Conservation (phyloP, 129 eudicot species). For the Escallonia herrerae region DNA sequence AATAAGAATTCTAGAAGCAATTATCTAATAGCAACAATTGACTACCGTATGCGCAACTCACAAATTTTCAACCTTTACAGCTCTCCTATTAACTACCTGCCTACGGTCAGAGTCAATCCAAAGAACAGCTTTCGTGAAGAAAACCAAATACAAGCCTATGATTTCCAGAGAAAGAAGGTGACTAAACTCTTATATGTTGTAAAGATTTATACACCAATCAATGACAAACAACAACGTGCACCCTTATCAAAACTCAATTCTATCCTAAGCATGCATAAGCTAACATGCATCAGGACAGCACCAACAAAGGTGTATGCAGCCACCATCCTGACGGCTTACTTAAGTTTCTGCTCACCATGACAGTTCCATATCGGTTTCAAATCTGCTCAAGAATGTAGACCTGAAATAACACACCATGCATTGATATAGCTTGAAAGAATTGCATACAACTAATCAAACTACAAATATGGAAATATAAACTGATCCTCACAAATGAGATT, state of each 20-base stretch:
- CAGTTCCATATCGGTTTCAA: not conserved
- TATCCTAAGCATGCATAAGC: not conserved
- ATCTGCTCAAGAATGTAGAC: not conserved
- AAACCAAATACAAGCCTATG: no score
- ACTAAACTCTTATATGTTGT: no score
- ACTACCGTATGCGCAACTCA: no score
- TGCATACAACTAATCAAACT: conserved; percentile 13
- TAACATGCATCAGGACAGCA: not conserved
- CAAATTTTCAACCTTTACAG: no score
- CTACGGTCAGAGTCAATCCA: no score
- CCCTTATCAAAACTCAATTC: not conserved
- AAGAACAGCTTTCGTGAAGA: no score
- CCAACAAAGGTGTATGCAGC: not conserved
- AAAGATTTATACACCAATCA: not conserved
- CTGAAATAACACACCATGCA: conserved; percentile 4
- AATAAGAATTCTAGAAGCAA: no score
- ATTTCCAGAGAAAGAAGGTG: no score
- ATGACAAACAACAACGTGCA: not conserved
- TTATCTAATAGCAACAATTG: no score
- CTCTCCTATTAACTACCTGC: no score
- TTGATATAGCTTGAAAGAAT: conserved; percentile 13
- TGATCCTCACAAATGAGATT: conserved; percentile 29
- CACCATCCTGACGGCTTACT: not conserved
- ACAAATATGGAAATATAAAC: conserved; percentile 4
- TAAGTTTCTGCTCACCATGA: not conserved